A percentile compares a stretch with the other conserved stretches of the same genome.
phyloP scores from a whole-genome alignment of 2,329 filamentous ascomycete species.

The Immersiporthe knoxdaviesiana region DNA sequence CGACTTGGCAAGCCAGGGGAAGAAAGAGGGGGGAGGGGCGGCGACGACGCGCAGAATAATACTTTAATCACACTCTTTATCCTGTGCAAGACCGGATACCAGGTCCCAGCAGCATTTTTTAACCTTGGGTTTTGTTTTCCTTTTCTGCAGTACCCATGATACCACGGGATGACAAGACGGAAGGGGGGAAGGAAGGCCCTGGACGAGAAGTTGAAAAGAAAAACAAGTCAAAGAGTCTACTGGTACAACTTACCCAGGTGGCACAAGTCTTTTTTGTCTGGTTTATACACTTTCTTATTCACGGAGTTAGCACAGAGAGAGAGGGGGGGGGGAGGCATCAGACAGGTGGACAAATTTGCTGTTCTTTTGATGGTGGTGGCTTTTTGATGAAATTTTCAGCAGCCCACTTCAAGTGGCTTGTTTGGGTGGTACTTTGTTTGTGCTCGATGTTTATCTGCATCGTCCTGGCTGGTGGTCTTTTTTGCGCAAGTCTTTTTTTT shows the following conservation, averaged over 20 bases:
- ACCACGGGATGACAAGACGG: conserved; percentile 12
- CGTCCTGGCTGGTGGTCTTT: background rate
- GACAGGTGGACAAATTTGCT: background rate
- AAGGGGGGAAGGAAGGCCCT: background rate
- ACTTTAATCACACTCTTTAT: conserved; percentile 24
- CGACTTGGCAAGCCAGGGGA: conserved; percentile 3
- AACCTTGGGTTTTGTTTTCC: background rate
- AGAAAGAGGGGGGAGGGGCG: too few species aligned
- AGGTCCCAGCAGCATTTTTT: conserved; percentile 24
- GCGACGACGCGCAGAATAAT: conserved; percentile 20
- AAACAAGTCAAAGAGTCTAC: background rate
- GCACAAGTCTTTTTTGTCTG: background rate
- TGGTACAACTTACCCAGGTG: background rate
- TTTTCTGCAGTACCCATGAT: conserved; percentile 26
- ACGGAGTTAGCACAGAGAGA: conserved; percentile 1
- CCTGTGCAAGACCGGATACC: conserved; percentile 15
- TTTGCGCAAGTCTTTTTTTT: too few species aligned
- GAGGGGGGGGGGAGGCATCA: too few species aligned
- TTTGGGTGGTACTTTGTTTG: background rate
- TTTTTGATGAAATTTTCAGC: background rate
- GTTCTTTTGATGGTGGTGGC: background rate
- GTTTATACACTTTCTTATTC: background rate
- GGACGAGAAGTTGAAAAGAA: background rate
- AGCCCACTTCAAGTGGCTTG: background rate
- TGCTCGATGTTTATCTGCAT: background rate